A percentile compares a stretch with the other conserved stretches of the same genome.
phyloP scores from a whole-genome alignment of 2,329 filamentous ascomycete species.

The Penicillium sp. region DNA sequence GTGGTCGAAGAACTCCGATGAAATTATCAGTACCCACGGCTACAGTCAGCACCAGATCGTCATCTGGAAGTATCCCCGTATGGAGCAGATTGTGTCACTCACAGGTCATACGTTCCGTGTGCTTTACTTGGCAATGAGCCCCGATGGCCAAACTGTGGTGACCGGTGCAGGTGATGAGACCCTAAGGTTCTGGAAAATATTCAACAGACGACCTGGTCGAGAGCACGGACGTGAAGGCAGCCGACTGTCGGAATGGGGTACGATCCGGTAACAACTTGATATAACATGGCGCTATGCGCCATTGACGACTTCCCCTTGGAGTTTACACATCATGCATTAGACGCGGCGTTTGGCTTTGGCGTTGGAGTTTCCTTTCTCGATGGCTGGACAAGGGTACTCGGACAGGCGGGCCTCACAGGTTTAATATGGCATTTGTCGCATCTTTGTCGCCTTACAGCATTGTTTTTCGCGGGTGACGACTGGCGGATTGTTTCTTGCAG shows the following conservation, averaged over 20 bases:
- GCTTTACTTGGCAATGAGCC: constrained; percentile 95
- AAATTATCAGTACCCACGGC: constrained; percentile 95
- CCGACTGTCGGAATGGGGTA: constrained; percentile 77
- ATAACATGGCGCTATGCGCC: constrained; percentile 22
- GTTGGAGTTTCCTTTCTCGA: constrained; percentile 25
- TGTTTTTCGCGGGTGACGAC: constrained; percentile 23
- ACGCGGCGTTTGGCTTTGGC: constrained; percentile 39
- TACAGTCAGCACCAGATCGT: constrained; percentile 99
- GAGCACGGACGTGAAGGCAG: constrained; percentile 69
- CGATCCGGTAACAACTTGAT: constrained; percentile 66
- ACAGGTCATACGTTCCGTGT: constrained; percentile 98
- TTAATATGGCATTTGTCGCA: constrained; percentile 38
- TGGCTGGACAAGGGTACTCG: constrained; percentile 28
- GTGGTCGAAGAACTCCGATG: constrained; percentile 97
- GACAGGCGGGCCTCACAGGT: constrained; percentile 32
- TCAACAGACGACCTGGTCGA: constrained; percentile 77
- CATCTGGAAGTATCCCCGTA: constrained; percentile 98
- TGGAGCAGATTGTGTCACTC: constrained; percentile 94
- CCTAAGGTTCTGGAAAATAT: constrained; percentile 94
- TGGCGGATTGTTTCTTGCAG: constrained; percentile 22
- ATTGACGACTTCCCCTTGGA: constrained; percentile 21
- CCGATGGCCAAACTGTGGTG: constrained; percentile 89
- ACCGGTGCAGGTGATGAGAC: constrained; percentile 97
- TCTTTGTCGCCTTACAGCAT: constrained; percentile 33
- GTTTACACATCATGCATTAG: constrained; percentile 38